Percentiles rank a stretch among this genome's conserved stretches.
Conservation (phyloP, 805 yeast species). For the Blastobotrys muscicola region DNA sequence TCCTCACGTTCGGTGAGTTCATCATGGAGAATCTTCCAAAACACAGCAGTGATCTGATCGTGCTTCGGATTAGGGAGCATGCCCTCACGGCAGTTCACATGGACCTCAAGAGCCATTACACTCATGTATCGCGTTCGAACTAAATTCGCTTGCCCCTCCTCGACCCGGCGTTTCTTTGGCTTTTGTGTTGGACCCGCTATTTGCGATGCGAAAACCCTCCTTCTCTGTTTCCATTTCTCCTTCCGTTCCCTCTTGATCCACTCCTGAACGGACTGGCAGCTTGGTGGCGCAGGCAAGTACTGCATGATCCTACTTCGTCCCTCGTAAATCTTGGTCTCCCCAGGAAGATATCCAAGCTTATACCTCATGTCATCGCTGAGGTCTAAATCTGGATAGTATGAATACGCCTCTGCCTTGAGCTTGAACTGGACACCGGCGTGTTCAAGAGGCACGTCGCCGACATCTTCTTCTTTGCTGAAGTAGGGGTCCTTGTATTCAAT, state of each 20-base stretch:
- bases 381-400: slow-evolving; percentile 9
- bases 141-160: too few relatives aligned
- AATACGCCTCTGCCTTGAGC: slow-evolving; percentile 33
- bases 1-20: slow-evolving; percentile 16
- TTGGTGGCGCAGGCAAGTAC: too few relatives aligned
- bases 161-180: too few relatives aligned
- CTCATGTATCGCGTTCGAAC: slow-evolving; percentile 31
- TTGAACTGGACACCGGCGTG: slow-evolving; percentile 60
- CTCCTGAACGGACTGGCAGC: too few relatives aligned
- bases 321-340: too few relatives aligned
- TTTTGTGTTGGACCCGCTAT: too few relatives aligned
- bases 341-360: too few relatives aligned
- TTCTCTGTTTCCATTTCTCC: too few relatives aligned
- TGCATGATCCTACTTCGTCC: too few relatives aligned
- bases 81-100: slow-evolving; percentile 42
- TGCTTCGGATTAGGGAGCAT: slow-evolving; percentile 54
- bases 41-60: slow-evolving; percentile 51
- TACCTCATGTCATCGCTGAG: not conserved
- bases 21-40: slow-evolving; percentile 52
- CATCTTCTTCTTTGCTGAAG: slow-evolving; percentile 45
- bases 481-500: slow-evolving; percentile 53
- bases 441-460: slow-evolving; percentile 43
- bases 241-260: too few relatives aligned
- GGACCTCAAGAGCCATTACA: slow-evolving; percentile 59
- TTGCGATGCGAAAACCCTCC: too few relatives aligned